Evolutionary conservation across 345 rosid species (phyloP), one percentile per base, ranked within the genome.

Genomic region (Salix exigua): DNA sequence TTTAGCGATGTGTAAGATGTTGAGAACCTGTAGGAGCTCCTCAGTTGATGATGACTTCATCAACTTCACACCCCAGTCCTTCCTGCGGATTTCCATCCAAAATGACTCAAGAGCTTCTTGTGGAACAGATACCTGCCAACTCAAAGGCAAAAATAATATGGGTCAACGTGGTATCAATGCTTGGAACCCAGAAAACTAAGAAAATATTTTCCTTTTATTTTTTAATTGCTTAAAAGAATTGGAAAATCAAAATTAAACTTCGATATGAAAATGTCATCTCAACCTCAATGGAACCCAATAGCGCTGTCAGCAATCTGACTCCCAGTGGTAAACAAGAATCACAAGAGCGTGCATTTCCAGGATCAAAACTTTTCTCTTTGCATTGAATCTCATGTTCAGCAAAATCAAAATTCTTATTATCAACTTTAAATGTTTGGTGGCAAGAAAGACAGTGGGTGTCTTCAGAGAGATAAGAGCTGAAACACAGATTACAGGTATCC

Each of bases 281-380:
- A 13, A 96, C 99, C 99, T 96, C 98, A 73, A 91, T 85, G 75
- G 79, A 74, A 70, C 90, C 87, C 80, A 86, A 80, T 60, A 89
- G 80, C 46, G 89, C 87, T 83, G 92, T 94, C 46, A 94, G 89
- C 82, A 91, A 88, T 80, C 86, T 88, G 78, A 92, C 82, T 80
- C 96, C 96, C 51, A 87, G 78, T 44, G 98, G 98, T 77, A 87
- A 84, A 82, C 90, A 89, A 81, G 87, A 85, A 66, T 72, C 84
- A 48, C 64, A 62, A 67, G 70, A 67, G 75, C 74, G 71, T 66
- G 60, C n/a, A 69, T 77, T 82, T 79, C 69, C 80, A 58, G 42
- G 10, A n/a, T 76, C 84, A 35, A 80, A 48, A 66, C 73, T 81
- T 75, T 71, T 82, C 72, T 77, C 88, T 82, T 89, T 82, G 82